A percentile compares a stretch with the other conserved stretches of the same genome.
Conservation (phyloP, 106 monocot genomes). For the Vanilla planifolia region DNA sequence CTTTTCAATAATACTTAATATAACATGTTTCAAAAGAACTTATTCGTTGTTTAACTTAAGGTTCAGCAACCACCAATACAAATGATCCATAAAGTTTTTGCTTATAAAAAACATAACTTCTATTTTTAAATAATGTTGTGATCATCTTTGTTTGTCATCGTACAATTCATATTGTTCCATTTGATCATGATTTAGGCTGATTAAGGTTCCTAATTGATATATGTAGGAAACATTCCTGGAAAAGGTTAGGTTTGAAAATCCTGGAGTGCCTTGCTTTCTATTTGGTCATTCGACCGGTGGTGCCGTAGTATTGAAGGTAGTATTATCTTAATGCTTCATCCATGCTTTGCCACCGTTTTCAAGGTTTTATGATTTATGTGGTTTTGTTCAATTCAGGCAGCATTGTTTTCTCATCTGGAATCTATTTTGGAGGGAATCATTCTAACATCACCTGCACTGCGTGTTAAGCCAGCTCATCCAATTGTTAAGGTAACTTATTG, state of each 20-base stretch:
- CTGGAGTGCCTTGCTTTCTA: conserved; percentile 77
- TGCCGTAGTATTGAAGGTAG: conserved; percentile 91
- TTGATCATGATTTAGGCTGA: too few relatives aligned
- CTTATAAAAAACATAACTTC: too few relatives aligned
- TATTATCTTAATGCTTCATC: neutral
- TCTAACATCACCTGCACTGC: conserved; percentile 88
- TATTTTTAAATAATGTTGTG: too few relatives aligned
- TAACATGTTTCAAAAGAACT: too few relatives aligned
- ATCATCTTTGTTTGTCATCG: too few relatives aligned
- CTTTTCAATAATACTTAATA: too few relatives aligned
- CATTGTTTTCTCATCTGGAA: conserved; percentile 46
- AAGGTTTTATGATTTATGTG: neutral
- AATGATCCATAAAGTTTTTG: too few relatives aligned
- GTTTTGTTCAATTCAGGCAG: conserved; percentile 51
- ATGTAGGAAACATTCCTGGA: conserved; percentile 65
- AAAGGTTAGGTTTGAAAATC: conserved; percentile 60
- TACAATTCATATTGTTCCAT: neutral
- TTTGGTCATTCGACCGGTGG: conserved; percentile 97
- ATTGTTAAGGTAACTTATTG: conserved; percentile 64
- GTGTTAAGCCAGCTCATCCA: conserved; percentile 92
- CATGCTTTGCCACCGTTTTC: neutral
- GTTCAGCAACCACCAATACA: too few relatives aligned
- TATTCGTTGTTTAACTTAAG: too few relatives aligned
- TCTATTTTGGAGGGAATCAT: conserved; percentile 73
- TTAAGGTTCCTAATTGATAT: too few relatives aligned